These are phyloP conservation scores for Cokeromyces recurvatus DNA, from an alignment of 371 early-diverging fungal species.

Conservation along the genomic window DNA sequence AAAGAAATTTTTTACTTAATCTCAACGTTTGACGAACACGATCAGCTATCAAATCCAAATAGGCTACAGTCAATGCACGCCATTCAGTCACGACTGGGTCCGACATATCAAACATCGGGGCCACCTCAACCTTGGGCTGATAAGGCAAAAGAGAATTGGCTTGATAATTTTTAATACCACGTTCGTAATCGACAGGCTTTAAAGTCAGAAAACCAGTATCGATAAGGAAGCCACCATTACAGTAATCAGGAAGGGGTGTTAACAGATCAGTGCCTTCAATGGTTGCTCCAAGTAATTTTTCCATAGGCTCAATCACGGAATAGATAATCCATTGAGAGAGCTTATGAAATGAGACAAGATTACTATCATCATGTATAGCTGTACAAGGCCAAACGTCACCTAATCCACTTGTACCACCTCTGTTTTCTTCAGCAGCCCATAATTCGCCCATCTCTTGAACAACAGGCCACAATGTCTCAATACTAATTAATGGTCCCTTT, in stretches of 20 bases:
- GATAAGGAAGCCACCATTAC: conserved; percentile 66
- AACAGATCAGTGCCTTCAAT: conserved; percentile 66
- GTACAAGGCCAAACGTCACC: conserved; percentile 89
- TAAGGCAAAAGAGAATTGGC: conserved; percentile 37
- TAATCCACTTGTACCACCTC: conserved; percentile 48
- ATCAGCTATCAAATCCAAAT: conserved; percentile 75
- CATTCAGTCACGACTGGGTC: conserved; percentile 90
- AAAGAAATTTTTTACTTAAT: conserved; percentile 55
- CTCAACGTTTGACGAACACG: conserved; percentile 60
- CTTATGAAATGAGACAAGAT: conserved; percentile 82
- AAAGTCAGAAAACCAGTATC: conserved; percentile 43
- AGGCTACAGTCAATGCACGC: conserved; percentile 86
- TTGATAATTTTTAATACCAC: conserved; percentile 42
- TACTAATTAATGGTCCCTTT: conserved; percentile 47
- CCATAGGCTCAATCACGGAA: conserved; percentile 83
- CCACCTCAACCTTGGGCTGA: conserved; percentile 44
- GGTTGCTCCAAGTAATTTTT: conserved; percentile 53
- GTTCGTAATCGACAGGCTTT: conserved; percentile 37
- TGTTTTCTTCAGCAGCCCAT: conserved; percentile 45
- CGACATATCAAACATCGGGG: conserved; percentile 72
- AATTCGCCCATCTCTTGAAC: conserved; percentile 54
- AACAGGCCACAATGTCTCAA: conserved; percentile 78
- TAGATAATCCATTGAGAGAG: conserved; percentile 93
- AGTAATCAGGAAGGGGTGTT: conserved; percentile 90
- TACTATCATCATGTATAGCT: conserved; percentile 21